Conservation (phyloP, 2,329 filamentous ascomycete genomes). For the Diaporthe nobilis region DNA sequence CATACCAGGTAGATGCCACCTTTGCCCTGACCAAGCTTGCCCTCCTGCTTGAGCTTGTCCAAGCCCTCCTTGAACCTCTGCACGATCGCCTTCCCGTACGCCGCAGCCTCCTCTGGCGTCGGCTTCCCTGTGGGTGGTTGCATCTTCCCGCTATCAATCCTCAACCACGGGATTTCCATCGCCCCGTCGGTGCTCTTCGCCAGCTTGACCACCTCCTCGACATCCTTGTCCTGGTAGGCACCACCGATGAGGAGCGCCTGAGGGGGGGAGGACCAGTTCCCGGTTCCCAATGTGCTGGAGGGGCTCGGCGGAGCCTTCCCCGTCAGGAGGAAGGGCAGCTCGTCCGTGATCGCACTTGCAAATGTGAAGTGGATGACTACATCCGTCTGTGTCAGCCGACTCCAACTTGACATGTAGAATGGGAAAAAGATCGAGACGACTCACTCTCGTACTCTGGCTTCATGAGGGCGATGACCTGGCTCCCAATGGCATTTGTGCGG, state of each 20-base stretch:
- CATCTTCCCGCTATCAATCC: constrained; percentile 31
- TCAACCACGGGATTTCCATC: constrained; percentile 36
- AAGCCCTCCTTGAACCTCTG: constrained; percentile 46
- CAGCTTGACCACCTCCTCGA: constrained; percentile 41
- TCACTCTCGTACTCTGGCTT: constrained; percentile 32
- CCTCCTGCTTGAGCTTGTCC: constrained; percentile 43
- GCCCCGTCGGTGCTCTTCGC: constrained; percentile 14
- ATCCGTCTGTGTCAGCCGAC: background rate
- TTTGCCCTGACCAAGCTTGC: constrained; percentile 42
- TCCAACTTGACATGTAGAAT: background rate
- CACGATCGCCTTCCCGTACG: constrained; percentile 48
- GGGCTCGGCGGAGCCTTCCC: constrained; percentile 37
- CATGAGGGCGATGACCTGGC: background rate
- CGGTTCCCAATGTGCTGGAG: constrained; percentile 43
- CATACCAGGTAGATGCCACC: constrained; percentile 14
- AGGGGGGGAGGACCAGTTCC: constrained; percentile 40
- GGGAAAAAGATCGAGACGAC: too few relatives aligned
- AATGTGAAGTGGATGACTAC: constrained; percentile 46
- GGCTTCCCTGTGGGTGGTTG: constrained; percentile 36
- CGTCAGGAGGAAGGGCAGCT: constrained; percentile 45
- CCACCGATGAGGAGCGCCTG: constrained; percentile 46
- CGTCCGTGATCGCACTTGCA: constrained; percentile 37
- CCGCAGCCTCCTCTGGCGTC: constrained; percentile 35
- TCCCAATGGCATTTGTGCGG: background rate
- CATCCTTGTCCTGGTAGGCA: constrained; percentile 43